Evolutionary conservation across 768 basidiomycete species (phyloP).

Genomic region (Xerocomellus intermedius): DNA sequence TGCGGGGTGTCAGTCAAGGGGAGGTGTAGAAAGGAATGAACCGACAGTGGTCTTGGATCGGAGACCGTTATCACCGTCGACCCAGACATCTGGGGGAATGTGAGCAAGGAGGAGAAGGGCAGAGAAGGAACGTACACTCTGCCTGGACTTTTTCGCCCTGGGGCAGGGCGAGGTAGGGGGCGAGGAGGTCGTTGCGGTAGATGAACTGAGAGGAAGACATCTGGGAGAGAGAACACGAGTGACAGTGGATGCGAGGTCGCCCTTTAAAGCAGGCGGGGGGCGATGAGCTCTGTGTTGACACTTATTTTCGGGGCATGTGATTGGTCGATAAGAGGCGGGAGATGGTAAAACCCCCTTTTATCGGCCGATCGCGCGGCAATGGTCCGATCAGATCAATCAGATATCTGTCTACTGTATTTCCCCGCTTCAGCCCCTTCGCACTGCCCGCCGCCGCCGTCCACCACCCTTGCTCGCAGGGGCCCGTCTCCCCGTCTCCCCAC

Average conservation of each 20-base stretch:
- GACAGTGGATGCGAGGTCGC: background rate
- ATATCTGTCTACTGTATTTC: conserved; percentile 10
- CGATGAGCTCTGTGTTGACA: conserved; percentile 23
- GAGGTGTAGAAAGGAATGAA: conserved; percentile 8
- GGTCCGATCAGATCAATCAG: conserved; percentile 3
- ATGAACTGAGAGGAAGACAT: conserved; percentile 33
- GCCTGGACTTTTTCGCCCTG: conserved; percentile 95
- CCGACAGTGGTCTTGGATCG: conserved; percentile 94
- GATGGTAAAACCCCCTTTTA: background rate
- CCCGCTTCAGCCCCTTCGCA: conserved; percentile 36
- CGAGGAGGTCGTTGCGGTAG: conserved; percentile 83
- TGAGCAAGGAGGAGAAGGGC: conserved; percentile 2
- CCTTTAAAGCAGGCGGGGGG: conserved; percentile 24
- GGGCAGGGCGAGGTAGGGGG: conserved; percentile 82
- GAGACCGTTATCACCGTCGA: conserved; percentile 91
- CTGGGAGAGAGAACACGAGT: background rate
- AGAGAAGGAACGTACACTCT: conserved; percentile 60
- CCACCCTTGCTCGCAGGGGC: conserved; percentile 52
- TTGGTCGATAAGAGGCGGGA: conserved; percentile 32
- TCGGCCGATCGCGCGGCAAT: conserved; percentile 6
- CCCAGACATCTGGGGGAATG: conserved; percentile 80
- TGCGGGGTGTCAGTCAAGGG: conserved; percentile 29
- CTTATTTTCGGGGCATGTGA: conserved; percentile 23
- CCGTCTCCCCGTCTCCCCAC: conserved; percentile 20
- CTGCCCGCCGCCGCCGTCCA: conserved; percentile 61